Conservation (phyloP, 2,329 filamentous ascomycete genomes). For the Penicillium sp. region DNA sequence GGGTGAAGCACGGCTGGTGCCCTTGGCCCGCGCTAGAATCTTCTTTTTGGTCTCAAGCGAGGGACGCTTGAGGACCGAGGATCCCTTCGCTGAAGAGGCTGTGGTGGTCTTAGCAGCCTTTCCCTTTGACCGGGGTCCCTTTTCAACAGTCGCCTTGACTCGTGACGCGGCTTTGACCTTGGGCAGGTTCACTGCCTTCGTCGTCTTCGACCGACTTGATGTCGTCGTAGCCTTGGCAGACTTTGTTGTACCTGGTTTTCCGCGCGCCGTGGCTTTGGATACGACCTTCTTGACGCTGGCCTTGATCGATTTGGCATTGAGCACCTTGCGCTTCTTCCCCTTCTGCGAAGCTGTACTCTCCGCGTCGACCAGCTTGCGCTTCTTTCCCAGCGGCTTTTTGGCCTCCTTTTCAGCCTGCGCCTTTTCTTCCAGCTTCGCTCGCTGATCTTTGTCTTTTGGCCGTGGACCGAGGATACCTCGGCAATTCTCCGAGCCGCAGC, state of each 20-base stretch:
- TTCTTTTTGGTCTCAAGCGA: conserved; percentile 27
- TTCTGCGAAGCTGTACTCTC: conserved; percentile 23
- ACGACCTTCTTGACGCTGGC: conserved; percentile 26
- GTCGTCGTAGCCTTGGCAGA: conserved; percentile 9
- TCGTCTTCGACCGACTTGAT: conserved; percentile 7
- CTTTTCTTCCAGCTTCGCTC: conserved; percentile 28
- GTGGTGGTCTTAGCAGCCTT: conserved; percentile 10
- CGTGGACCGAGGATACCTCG: conserved; percentile 56
- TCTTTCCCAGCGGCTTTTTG: conserved; percentile 21
- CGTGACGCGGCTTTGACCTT: conserved; percentile 25
- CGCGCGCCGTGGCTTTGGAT: conserved; percentile 12
- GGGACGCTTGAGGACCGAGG: conserved; percentile 23
- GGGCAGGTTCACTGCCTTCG: conserved; percentile 25
- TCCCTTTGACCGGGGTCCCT: conserved; percentile 7
- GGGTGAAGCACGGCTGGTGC: conserved; percentile 3
- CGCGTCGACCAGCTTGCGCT: conserved; percentile 29
- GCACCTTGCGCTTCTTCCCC: conserved; percentile 30
- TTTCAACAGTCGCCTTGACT: conserved; percentile 20
- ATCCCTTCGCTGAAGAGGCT: conserved; percentile 14
- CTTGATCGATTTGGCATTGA: conserved; percentile 27
- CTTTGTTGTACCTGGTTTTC: conserved; percentile 18
- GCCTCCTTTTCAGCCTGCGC: conserved; percentile 15
- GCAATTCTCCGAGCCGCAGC: conserved; percentile 56
- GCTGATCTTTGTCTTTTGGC: conserved; percentile 44
- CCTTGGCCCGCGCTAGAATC: conserved; percentile 22